These are phyloP conservation scores for Rhodotorula babjevae DNA, from an alignment of 768 basidiomycete species.

Conservation along the genomic window DNA sequence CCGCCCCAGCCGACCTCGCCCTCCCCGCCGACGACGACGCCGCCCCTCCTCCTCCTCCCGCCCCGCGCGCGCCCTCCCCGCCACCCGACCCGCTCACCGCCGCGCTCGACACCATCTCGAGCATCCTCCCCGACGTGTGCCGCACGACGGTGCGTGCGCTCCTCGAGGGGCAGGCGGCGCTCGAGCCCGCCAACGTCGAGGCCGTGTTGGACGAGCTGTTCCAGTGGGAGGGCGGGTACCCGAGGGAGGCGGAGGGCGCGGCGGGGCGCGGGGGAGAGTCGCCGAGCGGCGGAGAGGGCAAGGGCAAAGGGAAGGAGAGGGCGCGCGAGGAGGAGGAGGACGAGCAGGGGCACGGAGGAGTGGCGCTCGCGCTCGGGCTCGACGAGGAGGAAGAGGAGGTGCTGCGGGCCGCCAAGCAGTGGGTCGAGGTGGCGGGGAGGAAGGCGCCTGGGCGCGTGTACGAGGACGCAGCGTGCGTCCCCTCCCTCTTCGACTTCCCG, in stretches of 20 bases:
- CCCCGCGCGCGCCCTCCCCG: background rate
- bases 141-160: constrained; percentile 13
- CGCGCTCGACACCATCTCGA: constrained; percentile 1
- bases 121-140: constrained; percentile 30
- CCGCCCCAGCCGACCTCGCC: no score
- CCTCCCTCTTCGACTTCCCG: no score
- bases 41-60: no score
- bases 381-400: constrained; percentile 4
- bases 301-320: constrained; percentile 3
- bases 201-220: constrained; percentile 22
- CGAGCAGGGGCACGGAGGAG: background rate
- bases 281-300: background rate
- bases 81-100: background rate
- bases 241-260: background rate
- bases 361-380: background rate
- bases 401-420: background rate
- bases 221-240: constrained; percentile 3
- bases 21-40: no score
- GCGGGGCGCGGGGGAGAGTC: no score
- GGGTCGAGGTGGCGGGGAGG: background rate
- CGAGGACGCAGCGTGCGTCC: constrained; percentile 18
- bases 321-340: background rate
- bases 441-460: background rate
- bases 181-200: constrained; percentile 21
- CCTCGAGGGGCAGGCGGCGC: background rate